These are phyloP conservation scores for Russula foetens DNA, from an alignment of 768 basidiomycete species.

Conservation along the genomic window DNA sequence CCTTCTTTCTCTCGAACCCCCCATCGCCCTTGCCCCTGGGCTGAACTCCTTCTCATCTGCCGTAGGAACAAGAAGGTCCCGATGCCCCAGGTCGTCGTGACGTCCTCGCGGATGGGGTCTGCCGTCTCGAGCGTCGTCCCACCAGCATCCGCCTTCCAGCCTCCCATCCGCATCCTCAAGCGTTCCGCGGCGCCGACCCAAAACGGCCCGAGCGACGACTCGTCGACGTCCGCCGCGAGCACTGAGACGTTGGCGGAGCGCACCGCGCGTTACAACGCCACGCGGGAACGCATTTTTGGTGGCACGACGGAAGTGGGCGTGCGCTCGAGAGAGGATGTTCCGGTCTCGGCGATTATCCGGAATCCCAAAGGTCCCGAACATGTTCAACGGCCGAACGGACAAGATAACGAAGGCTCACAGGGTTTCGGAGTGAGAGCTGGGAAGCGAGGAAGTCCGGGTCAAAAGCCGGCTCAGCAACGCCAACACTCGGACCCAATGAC, in stretches of 20 bases:
- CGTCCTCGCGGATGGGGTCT: conserved; percentile 31
- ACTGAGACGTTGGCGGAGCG: conserved; percentile 47
- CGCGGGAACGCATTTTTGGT: conserved; percentile 64
- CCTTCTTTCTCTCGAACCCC: conserved; percentile 16
- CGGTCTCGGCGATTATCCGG: conserved; percentile 5
- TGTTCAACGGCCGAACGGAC: neutral
- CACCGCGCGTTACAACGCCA: conserved; percentile 66
- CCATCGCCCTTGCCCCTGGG: neutral
- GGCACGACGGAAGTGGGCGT: neutral
- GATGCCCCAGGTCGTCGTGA: conserved; percentile 57
- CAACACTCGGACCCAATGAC: neutral
- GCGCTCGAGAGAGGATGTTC: neutral
- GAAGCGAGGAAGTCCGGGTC: neutral
- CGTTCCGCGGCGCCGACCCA: conserved; percentile 33
- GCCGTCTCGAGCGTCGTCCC: conserved; percentile 32
- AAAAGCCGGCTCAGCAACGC: neutral
- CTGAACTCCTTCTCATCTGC: neutral
- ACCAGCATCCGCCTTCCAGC: conserved; percentile 50
- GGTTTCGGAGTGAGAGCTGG: conserved; percentile 7
- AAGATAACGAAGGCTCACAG: conserved; percentile 5
- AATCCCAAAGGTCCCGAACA: conserved; percentile 15
- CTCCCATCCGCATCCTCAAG: conserved; percentile 63
- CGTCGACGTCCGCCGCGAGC: conserved; percentile 21
- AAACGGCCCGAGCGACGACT: conserved; percentile 11
- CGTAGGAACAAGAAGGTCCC: conserved; percentile 51